phyloP scores from a whole-genome alignment of 208 protist genomes.

The Trypanosoma brucei region DNA sequence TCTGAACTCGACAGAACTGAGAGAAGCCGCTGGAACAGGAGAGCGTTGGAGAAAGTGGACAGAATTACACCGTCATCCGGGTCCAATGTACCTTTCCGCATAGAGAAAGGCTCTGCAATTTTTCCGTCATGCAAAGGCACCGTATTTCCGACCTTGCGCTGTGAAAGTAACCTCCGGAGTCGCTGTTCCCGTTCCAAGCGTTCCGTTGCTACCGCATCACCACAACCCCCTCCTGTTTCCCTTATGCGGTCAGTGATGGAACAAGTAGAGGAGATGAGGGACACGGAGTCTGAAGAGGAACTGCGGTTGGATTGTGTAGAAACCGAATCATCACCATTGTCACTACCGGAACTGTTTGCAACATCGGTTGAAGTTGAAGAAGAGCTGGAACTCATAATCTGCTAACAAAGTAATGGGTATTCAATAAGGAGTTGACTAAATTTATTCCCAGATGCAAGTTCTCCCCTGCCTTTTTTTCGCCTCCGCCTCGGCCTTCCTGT shows the following conservation, averaged over 20 bases:
- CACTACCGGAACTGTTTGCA: conserved; percentile 5
- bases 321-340: conserved; percentile 1
- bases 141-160: conserved; percentile 45
- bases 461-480: no score
- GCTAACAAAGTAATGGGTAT: background rate
- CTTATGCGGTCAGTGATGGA: background rate
- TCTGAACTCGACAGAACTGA: background rate
- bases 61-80: conserved; percentile 50
- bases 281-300: conserved; percentile 9
- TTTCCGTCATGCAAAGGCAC: conserved; percentile 21
- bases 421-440: no score
- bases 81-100: conserved; percentile 21
- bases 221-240: background rate
- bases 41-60: conserved; percentile 46
- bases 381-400: conserved; percentile 1
- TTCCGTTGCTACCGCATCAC: conserved; percentile 28
- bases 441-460: no score
- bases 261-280: conserved; percentile 1
- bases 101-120: conserved; percentile 24
- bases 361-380: conserved; percentile 7
- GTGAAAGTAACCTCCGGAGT: conserved; percentile 51
- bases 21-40: conserved; percentile 38
- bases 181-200: conserved; percentile 52
- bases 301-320: background rate
- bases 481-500: no score